Evolutionary conservation across 768 basidiomycete genomes (phyloP).

Genomic region (Pilatotrama ljubarskyi): DNA sequence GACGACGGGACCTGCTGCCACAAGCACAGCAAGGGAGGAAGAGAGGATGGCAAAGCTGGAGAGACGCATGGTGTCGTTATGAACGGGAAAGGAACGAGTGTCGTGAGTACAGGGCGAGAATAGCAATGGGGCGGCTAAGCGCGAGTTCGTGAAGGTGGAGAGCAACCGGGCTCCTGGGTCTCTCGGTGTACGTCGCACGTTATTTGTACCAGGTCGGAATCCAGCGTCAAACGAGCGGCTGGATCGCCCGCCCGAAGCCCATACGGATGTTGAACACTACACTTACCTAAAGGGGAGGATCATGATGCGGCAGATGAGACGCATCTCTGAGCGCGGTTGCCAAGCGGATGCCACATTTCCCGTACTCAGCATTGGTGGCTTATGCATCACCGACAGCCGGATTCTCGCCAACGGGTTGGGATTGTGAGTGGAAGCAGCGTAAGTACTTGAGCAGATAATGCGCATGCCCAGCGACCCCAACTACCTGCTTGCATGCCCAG

Average conservation of each 20-base stretch:
- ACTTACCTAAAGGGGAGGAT: conserved; percentile 2
- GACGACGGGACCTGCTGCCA: conserved; percentile 21
- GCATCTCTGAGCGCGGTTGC: background rate
- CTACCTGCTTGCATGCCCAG: too few relatives aligned
- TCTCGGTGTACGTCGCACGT: background rate
- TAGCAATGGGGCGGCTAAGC: conserved; percentile 21
- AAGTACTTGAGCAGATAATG: too few relatives aligned
- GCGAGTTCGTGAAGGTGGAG: conserved; percentile 16
- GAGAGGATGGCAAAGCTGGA: conserved; percentile 35
- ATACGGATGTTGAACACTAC: conserved; percentile 1
- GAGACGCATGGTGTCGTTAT: conserved; percentile 38
- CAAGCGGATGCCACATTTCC: background rate
- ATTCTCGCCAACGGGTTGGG: too few relatives aligned
- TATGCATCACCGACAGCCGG: background rate
- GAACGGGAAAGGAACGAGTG: background rate
- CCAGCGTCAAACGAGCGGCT: background rate
- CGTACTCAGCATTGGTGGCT: background rate
- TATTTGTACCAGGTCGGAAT: conserved; percentile 7
- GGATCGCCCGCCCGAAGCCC: conserved; percentile 24
- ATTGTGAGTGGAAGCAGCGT: too few relatives aligned
- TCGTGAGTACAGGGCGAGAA: conserved; percentile 11
- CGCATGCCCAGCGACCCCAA: too few relatives aligned
- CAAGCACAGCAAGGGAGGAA: conserved; percentile 29
- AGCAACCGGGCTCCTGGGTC: conserved; percentile 24
- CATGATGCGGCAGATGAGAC: background rate